phyloP scores from a whole-genome alignment of 2,329 filamentous ascomycete genomes.

The Cladosporium sp. region DNA sequence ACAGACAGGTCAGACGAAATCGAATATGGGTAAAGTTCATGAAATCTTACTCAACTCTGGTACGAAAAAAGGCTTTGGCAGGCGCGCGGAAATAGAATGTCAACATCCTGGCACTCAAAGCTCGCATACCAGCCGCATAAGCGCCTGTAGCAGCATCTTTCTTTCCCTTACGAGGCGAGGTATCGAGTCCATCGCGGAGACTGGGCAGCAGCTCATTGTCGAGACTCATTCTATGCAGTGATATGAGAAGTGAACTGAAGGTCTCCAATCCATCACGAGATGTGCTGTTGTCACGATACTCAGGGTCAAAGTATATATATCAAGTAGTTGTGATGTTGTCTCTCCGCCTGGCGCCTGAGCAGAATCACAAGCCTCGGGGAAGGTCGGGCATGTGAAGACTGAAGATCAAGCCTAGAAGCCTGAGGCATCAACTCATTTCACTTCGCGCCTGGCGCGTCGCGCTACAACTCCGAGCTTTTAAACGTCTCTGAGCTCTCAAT shows the following conservation, averaged over 20 bases:
- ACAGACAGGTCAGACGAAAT: slow-evolving; percentile 13
- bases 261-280: slow-evolving; percentile 1
- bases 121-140: slow-evolving; percentile 80
- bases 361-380: too few relatives aligned
- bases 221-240: slow-evolving; percentile 8
- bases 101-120: slow-evolving; percentile 74
- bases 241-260: background rate
- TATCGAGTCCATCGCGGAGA: slow-evolving; percentile 8
- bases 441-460: background rate
- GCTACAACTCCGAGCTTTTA: too few relatives aligned
- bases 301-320: too few relatives aligned
- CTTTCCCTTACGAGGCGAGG: slow-evolving; percentile 34
- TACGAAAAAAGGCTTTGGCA: slow-evolving; percentile 88
- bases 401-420: too few relatives aligned
- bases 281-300: too few relatives aligned
- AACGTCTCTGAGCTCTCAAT: background rate
- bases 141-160: slow-evolving; percentile 64
- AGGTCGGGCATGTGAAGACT: background rate
- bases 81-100: slow-evolving; percentile 90
- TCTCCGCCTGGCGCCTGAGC: too few relatives aligned
- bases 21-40: background rate
- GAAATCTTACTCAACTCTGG: slow-evolving; percentile 70
- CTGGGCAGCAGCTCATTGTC: slow-evolving; percentile 11
- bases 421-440: background rate
- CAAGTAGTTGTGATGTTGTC: too few relatives aligned